Evolutionary conservation across 2,329 filamentous ascomycete species (phyloP).

Genomic region (Cladobotryum mycophilum): DNA sequence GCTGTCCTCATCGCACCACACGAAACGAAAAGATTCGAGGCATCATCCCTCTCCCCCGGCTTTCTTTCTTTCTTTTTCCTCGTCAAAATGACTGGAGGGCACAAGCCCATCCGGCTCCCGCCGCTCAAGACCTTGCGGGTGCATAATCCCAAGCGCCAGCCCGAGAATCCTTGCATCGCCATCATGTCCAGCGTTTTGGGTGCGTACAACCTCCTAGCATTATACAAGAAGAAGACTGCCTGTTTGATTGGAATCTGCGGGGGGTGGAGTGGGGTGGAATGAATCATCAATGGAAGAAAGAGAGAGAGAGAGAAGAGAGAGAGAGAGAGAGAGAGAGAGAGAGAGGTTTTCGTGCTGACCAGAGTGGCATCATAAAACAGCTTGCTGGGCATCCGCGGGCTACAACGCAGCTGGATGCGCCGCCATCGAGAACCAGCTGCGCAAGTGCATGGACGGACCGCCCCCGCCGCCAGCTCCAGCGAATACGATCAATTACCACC

Average conservation of each 20-base stretch:
- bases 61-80: not conserved
- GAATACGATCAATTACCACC: conserved; percentile 89
- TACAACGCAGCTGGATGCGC: conserved; percentile 56
- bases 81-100: conserved; percentile 36
- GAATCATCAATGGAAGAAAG: not conserved
- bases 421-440: conserved; percentile 53
- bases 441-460: conserved; percentile 74
- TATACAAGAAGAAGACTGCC: too few species aligned
- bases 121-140: conserved; percentile 51
- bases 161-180: conserved; percentile 46
- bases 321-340: not conserved
- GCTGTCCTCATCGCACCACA: too few species aligned
- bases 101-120: conserved; percentile 51
- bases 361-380: conserved; percentile 35
- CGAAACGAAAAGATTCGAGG: too few species aligned
- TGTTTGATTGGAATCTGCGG: too few species aligned
- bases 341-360: not conserved
- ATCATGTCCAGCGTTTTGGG: conserved; percentile 54
- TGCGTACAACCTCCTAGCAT: conserved; percentile 25
- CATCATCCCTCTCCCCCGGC: not conserved
- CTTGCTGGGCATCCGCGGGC: conserved; percentile 78
- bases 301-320: not conserved
- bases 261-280: too few species aligned
- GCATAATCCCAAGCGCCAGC: conserved; percentile 43
- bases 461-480: conserved; percentile 42